These are phyloP conservation scores for Cairneyella variabilis DNA, from an alignment of 495 filamentous ascomycete species.

Conservation along the genomic window DNA sequence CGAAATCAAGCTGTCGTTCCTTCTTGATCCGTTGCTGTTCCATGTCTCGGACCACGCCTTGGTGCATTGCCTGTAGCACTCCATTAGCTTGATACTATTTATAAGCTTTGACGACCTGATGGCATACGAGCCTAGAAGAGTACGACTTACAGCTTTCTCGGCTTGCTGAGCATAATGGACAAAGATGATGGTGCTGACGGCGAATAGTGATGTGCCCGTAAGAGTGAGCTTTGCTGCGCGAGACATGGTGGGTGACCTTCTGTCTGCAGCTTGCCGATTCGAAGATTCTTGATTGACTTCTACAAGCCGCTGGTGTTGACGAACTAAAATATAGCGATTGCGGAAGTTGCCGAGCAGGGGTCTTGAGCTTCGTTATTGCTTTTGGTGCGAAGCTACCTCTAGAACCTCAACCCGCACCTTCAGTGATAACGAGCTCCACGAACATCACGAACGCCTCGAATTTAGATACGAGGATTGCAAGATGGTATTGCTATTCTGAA, in stretches of 20 bases:
- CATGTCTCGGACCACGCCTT: constrained; percentile 89
- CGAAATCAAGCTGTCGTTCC: constrained; percentile 88
- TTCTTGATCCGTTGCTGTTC: constrained; percentile 87
- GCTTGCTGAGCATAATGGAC: constrained; percentile 83
- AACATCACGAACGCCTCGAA: constrained; percentile 6
- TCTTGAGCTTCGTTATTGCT: constrained; percentile 10
- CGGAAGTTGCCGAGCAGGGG: constrained; percentile 16
- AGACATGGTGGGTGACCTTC: constrained; percentile 60
- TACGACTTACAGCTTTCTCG: constrained; percentile 71
- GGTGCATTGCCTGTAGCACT: constrained; percentile 84
- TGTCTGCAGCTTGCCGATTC: background rate
- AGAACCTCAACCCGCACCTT: constrained; percentile 12
- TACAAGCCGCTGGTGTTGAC: too few species aligned
- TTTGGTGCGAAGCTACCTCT: constrained; percentile 12
- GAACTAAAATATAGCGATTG: too few species aligned
- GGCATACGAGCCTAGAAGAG: constrained; percentile 8
- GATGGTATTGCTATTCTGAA: constrained; percentile 17
- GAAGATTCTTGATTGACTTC: too few species aligned
- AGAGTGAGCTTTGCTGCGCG: constrained; percentile 84
- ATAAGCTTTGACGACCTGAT: too few species aligned
- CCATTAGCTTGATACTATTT: constrained; percentile 15
- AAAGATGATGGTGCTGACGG: constrained; percentile 71
- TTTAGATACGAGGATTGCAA: constrained; percentile 13
- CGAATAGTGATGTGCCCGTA: constrained; percentile 68
- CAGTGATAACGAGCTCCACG: constrained; percentile 14